Evolutionary conservation across 306 rosid genomes (phyloP).

Genomic region (Luffa acutangula): DNA sequence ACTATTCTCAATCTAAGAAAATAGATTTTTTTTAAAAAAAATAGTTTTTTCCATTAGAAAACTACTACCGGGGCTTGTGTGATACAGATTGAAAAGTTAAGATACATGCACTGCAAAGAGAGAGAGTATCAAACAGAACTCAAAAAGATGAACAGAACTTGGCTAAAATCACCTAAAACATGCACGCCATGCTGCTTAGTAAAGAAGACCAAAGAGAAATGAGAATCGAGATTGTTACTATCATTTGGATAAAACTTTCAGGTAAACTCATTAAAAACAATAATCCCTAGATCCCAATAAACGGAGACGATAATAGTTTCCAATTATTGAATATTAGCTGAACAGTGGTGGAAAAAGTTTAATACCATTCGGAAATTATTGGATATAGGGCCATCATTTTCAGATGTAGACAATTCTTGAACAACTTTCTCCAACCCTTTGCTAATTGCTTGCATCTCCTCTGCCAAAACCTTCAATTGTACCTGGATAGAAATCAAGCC

Average conservation of each 20-base stretch:
- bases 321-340: neutral
- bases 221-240: neutral
- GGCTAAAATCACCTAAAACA: neutral
- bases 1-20: neutral
- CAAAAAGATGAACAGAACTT: neutral
- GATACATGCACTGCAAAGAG: neutral
- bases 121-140: neutral
- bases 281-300: neutral
- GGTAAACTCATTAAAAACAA: neutral
- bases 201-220: neutral
- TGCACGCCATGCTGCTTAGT: neutral
- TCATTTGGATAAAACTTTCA: neutral
- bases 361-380: constrained; percentile 56
- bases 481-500: constrained; percentile 31
- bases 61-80: neutral
- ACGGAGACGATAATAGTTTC: neutral
- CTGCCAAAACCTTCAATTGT: constrained; percentile 78
- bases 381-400: constrained; percentile 76
- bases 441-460: constrained; percentile 92
- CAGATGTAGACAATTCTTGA: constrained; percentile 67
- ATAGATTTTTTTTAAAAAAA: neutral
- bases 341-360: neutral
- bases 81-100: neutral
- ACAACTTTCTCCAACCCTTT: constrained; percentile 85
- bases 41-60: neutral